Conservation (phyloP, 441 rosid genomes). For the Mallotus japonicus region DNA sequence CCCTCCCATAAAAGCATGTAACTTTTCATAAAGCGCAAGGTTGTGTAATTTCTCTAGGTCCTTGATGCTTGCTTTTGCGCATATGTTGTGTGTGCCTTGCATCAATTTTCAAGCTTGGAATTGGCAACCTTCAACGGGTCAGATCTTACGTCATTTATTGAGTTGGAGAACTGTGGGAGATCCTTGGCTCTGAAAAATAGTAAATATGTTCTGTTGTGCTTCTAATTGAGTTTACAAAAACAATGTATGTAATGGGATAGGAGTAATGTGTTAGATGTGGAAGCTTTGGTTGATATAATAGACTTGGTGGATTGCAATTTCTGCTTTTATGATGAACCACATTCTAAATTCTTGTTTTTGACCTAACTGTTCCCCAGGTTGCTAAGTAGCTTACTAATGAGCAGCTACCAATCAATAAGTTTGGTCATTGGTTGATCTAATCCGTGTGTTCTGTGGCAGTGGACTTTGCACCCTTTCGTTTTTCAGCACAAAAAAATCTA, state of each 20-base stretch:
- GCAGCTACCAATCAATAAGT: background rate
- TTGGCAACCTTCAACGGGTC: background rate
- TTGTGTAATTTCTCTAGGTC: background rate
- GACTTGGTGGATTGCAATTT: background rate
- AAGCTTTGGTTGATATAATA: background rate
- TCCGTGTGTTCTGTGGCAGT: constrained; percentile 44
- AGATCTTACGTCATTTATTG: background rate
- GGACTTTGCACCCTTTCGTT: constrained; percentile 95
- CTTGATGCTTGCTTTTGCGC: background rate
- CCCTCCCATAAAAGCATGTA: no score
- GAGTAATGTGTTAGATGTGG: background rate
- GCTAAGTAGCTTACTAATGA: background rate
- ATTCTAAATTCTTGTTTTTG: background rate
- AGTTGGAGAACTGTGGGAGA: background rate
- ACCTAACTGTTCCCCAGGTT: background rate
- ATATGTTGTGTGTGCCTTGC: background rate
- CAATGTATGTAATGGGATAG: background rate
- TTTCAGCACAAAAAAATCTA: constrained; percentile 83
- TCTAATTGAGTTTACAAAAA: background rate
- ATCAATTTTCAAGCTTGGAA: background rate
- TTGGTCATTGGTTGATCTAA: constrained; percentile 13
- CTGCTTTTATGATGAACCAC: background rate
- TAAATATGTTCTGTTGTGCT: background rate
- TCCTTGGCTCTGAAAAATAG: background rate
- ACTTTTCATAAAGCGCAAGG: background rate